These are phyloP conservation scores for Pichia rugopelliculosa DNA, from an alignment of 805 yeast genomes.

Conservation along the genomic window DNA sequence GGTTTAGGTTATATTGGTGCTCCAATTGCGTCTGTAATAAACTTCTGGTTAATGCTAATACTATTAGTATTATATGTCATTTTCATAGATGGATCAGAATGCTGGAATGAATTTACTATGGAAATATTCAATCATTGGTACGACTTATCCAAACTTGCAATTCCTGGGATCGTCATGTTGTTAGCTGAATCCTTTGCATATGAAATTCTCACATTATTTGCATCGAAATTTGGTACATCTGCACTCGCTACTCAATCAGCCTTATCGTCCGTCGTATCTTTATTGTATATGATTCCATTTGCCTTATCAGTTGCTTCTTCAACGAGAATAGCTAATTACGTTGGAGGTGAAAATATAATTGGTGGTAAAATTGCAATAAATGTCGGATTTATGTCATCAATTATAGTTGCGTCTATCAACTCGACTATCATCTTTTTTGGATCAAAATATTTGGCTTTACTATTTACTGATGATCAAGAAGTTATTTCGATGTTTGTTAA, in stretches of 20 bases:
- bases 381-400: slow-evolving; percentile 33
- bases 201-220: slow-evolving; percentile 47
- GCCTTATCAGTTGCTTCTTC: slow-evolving; percentile 49
- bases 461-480: slow-evolving; percentile 56
- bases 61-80: slow-evolving; percentile 47
- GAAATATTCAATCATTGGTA: slow-evolving; percentile 30
- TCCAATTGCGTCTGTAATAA: slow-evolving; percentile 63
- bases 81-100: slow-evolving; percentile 54
- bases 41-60: slow-evolving; percentile 63
- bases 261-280: slow-evolving; percentile 43
- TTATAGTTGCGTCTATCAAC: slow-evolving; percentile 31
- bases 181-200: slow-evolving; percentile 52
- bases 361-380: slow-evolving; percentile 34
- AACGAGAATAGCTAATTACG: slow-evolving; percentile 47
- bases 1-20: slow-evolving; percentile 77
- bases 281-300: slow-evolving; percentile 50
- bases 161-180: slow-evolving; percentile 49
- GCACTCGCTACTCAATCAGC: slow-evolving; percentile 53
- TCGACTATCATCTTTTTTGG: slow-evolving; percentile 40
- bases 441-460: slow-evolving; percentile 40
- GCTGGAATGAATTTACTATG: slow-evolving; percentile 58
- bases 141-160: slow-evolving; percentile 37
- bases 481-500: slow-evolving; percentile 46
- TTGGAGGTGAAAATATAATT: slow-evolving; percentile 35
- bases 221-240: slow-evolving; percentile 45